Evolutionary conservation across 441 rosid genomes (phyloP).

Genomic region (Melastoma candidum): DNA sequence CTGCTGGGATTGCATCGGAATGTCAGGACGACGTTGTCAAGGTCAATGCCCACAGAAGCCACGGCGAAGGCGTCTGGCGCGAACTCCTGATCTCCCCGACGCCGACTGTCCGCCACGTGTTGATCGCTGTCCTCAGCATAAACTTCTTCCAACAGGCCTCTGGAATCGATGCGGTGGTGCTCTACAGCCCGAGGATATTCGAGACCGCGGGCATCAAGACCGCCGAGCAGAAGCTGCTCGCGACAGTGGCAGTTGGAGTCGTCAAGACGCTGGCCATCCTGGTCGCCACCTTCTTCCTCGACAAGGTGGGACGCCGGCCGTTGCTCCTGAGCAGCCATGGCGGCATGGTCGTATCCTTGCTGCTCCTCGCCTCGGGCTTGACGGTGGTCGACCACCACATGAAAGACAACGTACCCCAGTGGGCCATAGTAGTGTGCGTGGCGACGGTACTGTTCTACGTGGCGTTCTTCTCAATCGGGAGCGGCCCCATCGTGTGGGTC

Average conservation of each 20-base stretch:
- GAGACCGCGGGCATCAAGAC: conserved; percentile 8
- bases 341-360: conserved; percentile 9
- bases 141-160: conserved; percentile 16
- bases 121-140: conserved; percentile 10
- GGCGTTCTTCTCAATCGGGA: no score
- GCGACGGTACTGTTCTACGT: no score
- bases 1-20: conserved; percentile 1
- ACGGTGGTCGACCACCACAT: conserved; percentile 3
- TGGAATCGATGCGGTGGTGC: conserved; percentile 13
- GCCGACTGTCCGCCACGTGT: conserved; percentile 7
- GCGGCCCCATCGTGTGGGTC: no score
- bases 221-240: conserved; percentile 1
- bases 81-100: conserved; percentile 10
- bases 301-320: background rate
- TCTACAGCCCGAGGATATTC: conserved; percentile 14
- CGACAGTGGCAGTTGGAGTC: conserved; percentile 8
- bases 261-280: conserved; percentile 7
- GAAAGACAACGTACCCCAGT: conserved; percentile 2
- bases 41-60: background rate
- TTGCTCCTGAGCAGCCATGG: conserved; percentile 7
- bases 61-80: conserved; percentile 10
- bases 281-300: conserved; percentile 13
- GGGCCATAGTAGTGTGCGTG: background rate
- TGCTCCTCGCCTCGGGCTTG: conserved; percentile 1
- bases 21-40: conserved; percentile 5